Evolutionary conservation across 495 filamentous ascomycete species (phyloP), one percentile per base, ranked within the genome.

Genomic region (Neurospora sp.): DNA sequence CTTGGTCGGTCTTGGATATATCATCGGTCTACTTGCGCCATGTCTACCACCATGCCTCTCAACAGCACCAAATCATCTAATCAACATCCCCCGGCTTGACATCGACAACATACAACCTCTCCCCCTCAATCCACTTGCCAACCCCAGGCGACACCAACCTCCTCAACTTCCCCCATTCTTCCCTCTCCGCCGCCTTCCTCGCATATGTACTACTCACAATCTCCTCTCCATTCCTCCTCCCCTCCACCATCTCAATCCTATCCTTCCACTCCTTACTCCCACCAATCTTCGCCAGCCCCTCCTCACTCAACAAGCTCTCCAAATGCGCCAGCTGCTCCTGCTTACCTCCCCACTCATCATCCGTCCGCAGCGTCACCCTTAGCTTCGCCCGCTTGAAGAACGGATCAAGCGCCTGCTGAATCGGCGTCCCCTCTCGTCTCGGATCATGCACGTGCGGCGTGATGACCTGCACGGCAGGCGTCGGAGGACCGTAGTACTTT

Each of bases 141-240:
- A 97, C 89, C 15, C 81, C 85, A 4, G 84, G 82, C 4, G 91
- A 89, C 17, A 96, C 91, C 78, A 96, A 79, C 82, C 78, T 82
- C 19, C 81, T 79, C 74, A 98, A 83, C 39, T 78, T 85, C 39
- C 86, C 81, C 76, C 84, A 84, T 36, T 92, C 88, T 36, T 80
- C 79, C 15, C 80, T 79, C 70, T 79, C 81, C 11, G 86, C 87
- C 5, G 92, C 91, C 74, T 89, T 86, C 66, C 95, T 87, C 4
- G 94, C 92, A 77, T 82, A 88, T 5, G 95, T 98, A 70, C 93
- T 96, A 78, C 94, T 97, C 15, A 97, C 86, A 3, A 86, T 80
- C 7, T 83, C 82, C 73, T 87, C 88, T 10, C 84, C 87, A 0
- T 85, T 86, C 72, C 73, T 82, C 48, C 82, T 82, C 2, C 88